Base-by-base conservation (phyloP, 345 rosid species). In the Acer saccharum region DNA sequence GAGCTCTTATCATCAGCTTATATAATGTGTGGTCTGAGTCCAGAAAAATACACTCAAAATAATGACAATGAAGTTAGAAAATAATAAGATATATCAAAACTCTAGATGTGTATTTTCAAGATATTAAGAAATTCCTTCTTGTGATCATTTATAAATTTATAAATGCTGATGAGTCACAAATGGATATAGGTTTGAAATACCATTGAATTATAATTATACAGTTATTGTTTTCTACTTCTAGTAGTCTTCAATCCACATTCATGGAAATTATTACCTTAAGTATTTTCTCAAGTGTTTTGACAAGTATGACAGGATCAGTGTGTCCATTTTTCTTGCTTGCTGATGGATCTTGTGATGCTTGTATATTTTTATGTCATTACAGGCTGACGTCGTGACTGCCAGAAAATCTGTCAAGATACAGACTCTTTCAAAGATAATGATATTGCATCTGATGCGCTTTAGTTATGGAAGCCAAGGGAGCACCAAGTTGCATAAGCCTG, bases 381-480 rank as follows among this genome's bases (percentile, higher is more conserved):
- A 92, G 98, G 94, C 89, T 76, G 92, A 89, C 76, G 81, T 87
- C 46, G 99, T 95, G 82, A 83, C 88, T 82, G 99, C 99, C 46
- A 92, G 83, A 69, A 96, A 96, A 86, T 89, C 89, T 7, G 85
- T 91, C 70, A 84, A 92, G 88, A 96, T 96, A 80, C 91, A 90
- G 83, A 88, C 85, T 18, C 97, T 91, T 72, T 89, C 99, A 11
- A 92, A 90, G 88, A 83, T 96, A 81, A 84, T 96, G 95, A 92
- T 96, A 80, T 84, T 96, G 87, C 99, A 96, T 81, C 84, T 96
- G 43, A 94, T 86, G 97, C 97, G 99, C 13, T 96, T 96, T 83
- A 84, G 92, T 80, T 96, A 94, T 74, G 99, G 95, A 83, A 91
- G 84, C 82, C 93, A 88, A 82, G 98, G 99, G 78, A 94, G 98